A percentile compares a stretch with the other conserved stretches of the same genome.
phyloP scores from a whole-genome alignment of 202 grass and related monocot genomes.

The Panicum hallii region DNA sequence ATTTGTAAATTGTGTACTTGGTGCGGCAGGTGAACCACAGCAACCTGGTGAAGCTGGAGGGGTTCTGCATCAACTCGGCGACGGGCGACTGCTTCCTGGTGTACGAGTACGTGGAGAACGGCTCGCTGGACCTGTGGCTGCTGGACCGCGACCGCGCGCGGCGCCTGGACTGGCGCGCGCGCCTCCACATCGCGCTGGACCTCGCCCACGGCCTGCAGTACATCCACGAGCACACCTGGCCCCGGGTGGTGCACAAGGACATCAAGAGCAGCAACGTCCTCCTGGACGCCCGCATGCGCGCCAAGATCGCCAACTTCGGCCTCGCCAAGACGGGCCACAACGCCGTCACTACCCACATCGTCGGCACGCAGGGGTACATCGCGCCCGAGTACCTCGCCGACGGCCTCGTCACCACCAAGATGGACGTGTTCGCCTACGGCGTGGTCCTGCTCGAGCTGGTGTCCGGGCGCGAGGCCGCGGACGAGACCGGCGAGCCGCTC shows the following conservation, averaged over 20 bases:
- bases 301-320: conserved; percentile 99
- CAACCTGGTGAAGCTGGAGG: conserved; percentile 97
- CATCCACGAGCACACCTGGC: conserved; percentile 99
- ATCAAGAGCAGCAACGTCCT: conserved; percentile 97
- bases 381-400: conserved; percentile 93
- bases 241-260: conserved; percentile 98
- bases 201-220: conserved; percentile 91
- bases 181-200: conserved; percentile 87
- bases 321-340: conserved; percentile 94
- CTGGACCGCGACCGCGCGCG: conserved; percentile 43
- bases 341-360: conserved; percentile 96
- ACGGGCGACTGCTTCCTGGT: conserved; percentile 87
- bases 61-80: conserved; percentile 80
- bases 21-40: conserved; percentile 79
- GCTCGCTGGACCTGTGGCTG: conserved; percentile 81
- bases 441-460: conserved; percentile 95
- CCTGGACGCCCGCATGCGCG: conserved; percentile 69
- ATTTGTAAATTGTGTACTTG: background rate
- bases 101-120: conserved; percentile 95
- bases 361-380: conserved; percentile 97
- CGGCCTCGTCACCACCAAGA: conserved; percentile 93
- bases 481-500: conserved; percentile 59
- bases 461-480: conserved; percentile 70
- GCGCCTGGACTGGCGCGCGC: conserved; percentile 67
- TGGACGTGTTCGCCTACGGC: conserved; percentile 97